phyloP scores from a whole-genome alignment of 208 protist species.

The Leishmania arabica region DNA sequence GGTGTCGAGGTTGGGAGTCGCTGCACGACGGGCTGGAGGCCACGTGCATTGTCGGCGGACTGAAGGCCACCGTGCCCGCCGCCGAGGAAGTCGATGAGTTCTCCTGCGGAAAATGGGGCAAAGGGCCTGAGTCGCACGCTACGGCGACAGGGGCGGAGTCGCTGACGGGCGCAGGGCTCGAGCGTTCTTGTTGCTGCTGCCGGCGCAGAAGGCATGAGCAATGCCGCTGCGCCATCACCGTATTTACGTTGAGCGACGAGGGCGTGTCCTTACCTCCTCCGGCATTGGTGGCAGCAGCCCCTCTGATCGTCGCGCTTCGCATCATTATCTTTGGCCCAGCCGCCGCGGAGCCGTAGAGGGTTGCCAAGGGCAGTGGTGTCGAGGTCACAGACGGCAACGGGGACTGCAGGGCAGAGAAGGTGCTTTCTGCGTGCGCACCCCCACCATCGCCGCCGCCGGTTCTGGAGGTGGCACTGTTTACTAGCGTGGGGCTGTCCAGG shows the following conservation, averaged over 20 bases:
- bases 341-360: neutral
- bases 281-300: neutral
- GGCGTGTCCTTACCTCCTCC: neutral
- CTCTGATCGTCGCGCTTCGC: neutral
- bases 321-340: neutral
- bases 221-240: neutral
- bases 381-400: neutral
- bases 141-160: neutral
- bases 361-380: neutral
- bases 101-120: too few relatives aligned
- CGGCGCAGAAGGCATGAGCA: constrained; percentile 1
- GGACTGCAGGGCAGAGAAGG: neutral
- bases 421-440: neutral
- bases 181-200: constrained; percentile 8
- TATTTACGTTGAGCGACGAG: neutral
- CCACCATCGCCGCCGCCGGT: neutral
- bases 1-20: neutral
- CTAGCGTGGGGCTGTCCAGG: neutral
- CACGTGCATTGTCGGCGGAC: neutral
- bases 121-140: too few relatives aligned
- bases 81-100: too few relatives aligned
- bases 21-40: neutral
- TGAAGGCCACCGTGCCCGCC: neutral
- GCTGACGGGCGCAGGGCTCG: neutral
- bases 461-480: neutral